Evolutionary conservation across 2,329 filamentous ascomycete genomes (phyloP), one percentile per base, ranked within the genome.

Genomic region (Geosmithia putterillii): DNA sequence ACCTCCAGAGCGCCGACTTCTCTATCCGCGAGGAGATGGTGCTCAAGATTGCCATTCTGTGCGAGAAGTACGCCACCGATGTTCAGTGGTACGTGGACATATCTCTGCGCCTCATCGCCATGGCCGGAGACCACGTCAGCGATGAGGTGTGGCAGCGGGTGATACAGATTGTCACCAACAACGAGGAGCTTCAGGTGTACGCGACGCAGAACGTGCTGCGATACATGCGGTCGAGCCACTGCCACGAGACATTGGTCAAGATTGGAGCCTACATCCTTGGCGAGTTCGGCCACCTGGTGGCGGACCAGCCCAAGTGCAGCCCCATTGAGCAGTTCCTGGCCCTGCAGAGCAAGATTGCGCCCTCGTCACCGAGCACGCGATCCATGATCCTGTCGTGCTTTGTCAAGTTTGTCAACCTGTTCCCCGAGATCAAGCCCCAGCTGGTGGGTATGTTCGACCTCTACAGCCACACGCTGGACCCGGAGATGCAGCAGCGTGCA

Each of bases 51-150:
- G 92, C 92, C 42, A 98, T 98, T 56, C 64, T 98, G 50, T 96
- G 94, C 0, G 92, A 98, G 60, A 96, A 96, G 59, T 98, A 98
- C 59, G 92, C 92, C 20, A 95, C 89, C 1, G 92, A 98, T 56
- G 86, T 95, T 18, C 90, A 96, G 66, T 98, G 92, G 92, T 98
- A 98, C 61, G 94, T 98, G 48, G 90, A 98, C 58, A 95, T 96
- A 52, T 95, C 92, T 10, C 71, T 98, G 51, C 81, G 90, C 44
- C 75, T 98, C 42, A 89, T 98, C 46, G 88, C 90, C 46, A 89
- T 96, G 79, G 92, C 94, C 3, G 92, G 92, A 51, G 92, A 98
- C 56, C 92, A 98, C 60, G 90, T 98, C 52, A 96, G 90, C 62
- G 94, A 98, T 50, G 92, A 98, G 64, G 92, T 98, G 17, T 98